A percentile compares a stretch with the other conserved stretches of the same genome.
These are phyloP conservation scores for Adansonia madagascariensis DNA, from an alignment of 441 rosid species.

Conservation along the genomic window DNA sequence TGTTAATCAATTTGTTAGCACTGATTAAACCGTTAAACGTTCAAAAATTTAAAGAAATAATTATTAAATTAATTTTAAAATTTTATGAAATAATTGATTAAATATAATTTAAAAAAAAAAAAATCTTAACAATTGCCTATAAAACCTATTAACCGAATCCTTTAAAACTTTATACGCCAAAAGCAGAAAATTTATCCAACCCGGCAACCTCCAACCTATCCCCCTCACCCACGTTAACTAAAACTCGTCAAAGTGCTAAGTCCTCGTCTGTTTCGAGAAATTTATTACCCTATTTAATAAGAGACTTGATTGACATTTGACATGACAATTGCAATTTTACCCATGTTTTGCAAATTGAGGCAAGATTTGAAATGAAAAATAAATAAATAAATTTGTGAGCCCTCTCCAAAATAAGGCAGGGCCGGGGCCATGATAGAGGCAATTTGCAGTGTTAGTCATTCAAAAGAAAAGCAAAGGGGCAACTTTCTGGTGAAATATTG, in stretches of 20 bases:
- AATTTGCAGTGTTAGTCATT: constrained; percentile 29
- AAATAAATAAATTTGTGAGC: background rate
- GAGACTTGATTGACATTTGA: background rate
- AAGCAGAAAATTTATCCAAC: background rate
- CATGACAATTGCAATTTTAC: background rate
- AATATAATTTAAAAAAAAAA: no score
- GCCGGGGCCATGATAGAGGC: constrained; percentile 2
- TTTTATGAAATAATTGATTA: no score
- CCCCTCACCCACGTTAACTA: background rate
- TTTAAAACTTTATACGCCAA: background rate
- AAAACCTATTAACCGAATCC: no score
- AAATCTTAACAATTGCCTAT: no score
- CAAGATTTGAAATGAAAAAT: background rate
- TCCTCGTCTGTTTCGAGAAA: background rate
- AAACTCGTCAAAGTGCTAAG: background rate
- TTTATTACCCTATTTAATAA: background rate
- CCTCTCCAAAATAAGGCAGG: background rate
- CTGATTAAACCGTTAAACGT: no score
- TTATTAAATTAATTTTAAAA: no score
- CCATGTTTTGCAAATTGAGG: background rate
- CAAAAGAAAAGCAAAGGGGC: constrained; percentile 28
- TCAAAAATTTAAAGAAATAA: no score
- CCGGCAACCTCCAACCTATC: background rate
- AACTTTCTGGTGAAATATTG: background rate
- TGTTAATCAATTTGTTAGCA: no score